Conservation (phyloP, 2,329 filamentous ascomycete species). For the Calonectria ilicicola region DNA sequence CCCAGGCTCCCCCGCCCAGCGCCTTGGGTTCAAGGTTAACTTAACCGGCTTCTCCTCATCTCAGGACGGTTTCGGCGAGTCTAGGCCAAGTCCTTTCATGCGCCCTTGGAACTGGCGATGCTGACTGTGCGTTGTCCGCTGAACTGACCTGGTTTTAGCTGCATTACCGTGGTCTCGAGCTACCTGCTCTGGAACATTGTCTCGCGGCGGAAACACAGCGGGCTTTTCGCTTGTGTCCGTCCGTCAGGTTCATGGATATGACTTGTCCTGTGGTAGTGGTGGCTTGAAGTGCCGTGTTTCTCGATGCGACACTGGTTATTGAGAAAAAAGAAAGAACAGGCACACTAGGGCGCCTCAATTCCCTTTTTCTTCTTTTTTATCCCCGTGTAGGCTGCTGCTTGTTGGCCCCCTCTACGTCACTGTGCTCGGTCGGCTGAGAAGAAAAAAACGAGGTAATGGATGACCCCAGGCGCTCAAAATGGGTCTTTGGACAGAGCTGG, state of each 20-base stretch:
- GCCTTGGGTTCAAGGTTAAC: background rate
- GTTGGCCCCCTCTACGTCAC: slow-evolving; percentile 7
- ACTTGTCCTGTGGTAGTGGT: background rate
- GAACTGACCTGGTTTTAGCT: background rate
- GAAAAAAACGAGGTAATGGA: background rate
- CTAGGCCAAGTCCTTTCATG: background rate
- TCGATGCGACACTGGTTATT: slow-evolving; percentile 15
- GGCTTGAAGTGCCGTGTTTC: slow-evolving; percentile 14
- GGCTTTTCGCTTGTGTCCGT: background rate
- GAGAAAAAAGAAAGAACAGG: slow-evolving; percentile 1
- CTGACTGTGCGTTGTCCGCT: background rate
- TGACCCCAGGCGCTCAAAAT: background rate
- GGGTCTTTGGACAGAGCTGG: background rate
- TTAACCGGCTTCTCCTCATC: slow-evolving; percentile 14
- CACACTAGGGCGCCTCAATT: background rate
- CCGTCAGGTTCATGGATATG: background rate
- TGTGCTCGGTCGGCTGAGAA: background rate
- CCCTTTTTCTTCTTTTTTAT: background rate
- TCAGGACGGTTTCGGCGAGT: slow-evolving; percentile 10
- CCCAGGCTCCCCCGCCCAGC: slow-evolving; percentile 8
- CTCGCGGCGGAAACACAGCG: background rate
- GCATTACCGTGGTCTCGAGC: background rate
- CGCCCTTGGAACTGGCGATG: background rate
- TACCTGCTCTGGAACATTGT: background rate
- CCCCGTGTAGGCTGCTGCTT: background rate